Conservation (phyloP, 768 basidiomycete species). For the Pleurotus eryngii region DNA sequence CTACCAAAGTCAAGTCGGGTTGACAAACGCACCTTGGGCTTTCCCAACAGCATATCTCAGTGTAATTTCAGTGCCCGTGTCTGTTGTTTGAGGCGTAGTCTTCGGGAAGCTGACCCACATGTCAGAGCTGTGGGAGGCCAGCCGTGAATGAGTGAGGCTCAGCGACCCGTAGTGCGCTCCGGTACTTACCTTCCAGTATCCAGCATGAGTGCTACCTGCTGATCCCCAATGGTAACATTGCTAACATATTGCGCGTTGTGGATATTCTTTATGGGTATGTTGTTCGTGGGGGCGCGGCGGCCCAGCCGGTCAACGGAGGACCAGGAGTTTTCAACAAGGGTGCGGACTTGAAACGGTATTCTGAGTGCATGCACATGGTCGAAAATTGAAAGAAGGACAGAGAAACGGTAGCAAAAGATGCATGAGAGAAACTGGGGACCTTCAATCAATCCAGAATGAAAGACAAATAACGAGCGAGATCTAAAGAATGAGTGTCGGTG, state of each 20-base stretch:
- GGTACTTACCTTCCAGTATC: constrained; percentile 70
- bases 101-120: constrained; percentile 62
- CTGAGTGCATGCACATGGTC: constrained; percentile 6
- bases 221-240: constrained; percentile 67
- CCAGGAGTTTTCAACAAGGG: background rate
- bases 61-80: constrained; percentile 53
- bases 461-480: no score
- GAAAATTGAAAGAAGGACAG: constrained; percentile 9
- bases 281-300: constrained; percentile 15
- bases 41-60: constrained; percentile 69
- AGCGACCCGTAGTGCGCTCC: background rate
- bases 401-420: constrained; percentile 9
- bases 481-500: no score
- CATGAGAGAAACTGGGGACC: background rate
- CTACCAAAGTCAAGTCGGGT: constrained; percentile 6
- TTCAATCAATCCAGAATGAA: background rate
- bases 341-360: constrained; percentile 12
- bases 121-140: constrained; percentile 54
- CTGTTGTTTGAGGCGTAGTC: constrained; percentile 43
- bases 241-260: constrained; percentile 72
- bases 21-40: constrained; percentile 44
- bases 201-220: constrained; percentile 54
- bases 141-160: background rate
- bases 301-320: background rate
- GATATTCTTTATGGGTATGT: constrained; percentile 54